phyloP scores from a whole-genome alignment of 1,139 yeast genomes.

The Hansenula sp. region DNA sequence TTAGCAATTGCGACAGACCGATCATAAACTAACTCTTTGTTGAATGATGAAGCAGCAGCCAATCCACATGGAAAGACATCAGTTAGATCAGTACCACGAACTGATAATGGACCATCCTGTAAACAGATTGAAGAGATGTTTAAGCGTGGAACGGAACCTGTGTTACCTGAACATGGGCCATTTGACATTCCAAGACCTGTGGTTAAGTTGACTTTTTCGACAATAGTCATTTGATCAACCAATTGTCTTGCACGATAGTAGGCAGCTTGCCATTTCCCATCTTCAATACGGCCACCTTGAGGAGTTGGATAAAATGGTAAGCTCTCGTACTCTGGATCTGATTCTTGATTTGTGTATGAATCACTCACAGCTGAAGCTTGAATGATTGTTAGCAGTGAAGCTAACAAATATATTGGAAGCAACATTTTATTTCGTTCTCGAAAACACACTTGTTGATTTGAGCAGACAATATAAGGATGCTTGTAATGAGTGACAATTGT shows the following conservation, averaged over 20 bases:
- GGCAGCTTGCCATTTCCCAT: constrained; percentile 47
- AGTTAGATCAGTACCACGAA: constrained; percentile 49
- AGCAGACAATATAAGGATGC: too few relatives aligned
- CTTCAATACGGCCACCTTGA: constrained; percentile 10
- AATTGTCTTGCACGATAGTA: constrained; percentile 47
- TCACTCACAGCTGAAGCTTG: background rate
- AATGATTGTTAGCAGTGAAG: background rate
- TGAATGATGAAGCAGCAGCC: constrained; percentile 53
- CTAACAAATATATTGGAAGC: background rate
- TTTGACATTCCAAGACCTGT: constrained; percentile 58
- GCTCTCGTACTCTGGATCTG: background rate
- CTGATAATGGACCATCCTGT: constrained; percentile 62
- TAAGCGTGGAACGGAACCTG: constrained; percentile 52
- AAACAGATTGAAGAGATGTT: constrained; percentile 52
- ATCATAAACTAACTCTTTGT: constrained; percentile 43
- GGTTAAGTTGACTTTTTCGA: constrained; percentile 57
- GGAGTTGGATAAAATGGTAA: constrained; percentile 12
- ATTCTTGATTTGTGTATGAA: background rate
- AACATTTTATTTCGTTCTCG: background rate
- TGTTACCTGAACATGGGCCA: constrained; percentile 61
- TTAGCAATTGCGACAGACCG: constrained; percentile 53
- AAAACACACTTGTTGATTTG: background rate
- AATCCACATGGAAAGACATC: constrained; percentile 55
- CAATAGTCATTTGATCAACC: constrained; percentile 46
- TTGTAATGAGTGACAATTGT: too few relatives aligned